These are phyloP conservation scores for Candida mattraensis DNA, from an alignment of 805 yeast species.

Conservation along the genomic window DNA sequence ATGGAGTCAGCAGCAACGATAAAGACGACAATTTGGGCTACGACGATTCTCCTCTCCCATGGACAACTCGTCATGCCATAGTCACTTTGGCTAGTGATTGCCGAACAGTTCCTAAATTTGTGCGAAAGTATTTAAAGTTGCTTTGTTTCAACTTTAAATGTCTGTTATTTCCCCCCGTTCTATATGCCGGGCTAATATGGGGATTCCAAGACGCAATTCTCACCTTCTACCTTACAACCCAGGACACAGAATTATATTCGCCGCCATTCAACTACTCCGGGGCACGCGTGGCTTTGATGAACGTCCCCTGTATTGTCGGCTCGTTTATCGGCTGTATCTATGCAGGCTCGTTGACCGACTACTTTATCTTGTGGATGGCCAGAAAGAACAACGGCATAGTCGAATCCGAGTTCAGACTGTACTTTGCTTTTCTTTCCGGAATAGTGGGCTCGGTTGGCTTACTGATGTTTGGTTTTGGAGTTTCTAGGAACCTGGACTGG, in stretches of 20 bases:
- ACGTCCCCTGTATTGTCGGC: slow-evolving; percentile 68
- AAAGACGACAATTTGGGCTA: slow-evolving; percentile 27
- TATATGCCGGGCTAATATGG: slow-evolving; percentile 69
- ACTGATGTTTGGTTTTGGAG: slow-evolving; percentile 65
- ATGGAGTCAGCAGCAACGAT: slow-evolving; percentile 30
- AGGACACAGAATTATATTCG: slow-evolving; percentile 60
- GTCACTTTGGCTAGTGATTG: slow-evolving; percentile 11
- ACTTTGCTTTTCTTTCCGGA: slow-evolving; percentile 56
- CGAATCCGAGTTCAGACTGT: slow-evolving; percentile 65
- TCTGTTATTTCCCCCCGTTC: slow-evolving; percentile 54
- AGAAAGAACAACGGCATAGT: slow-evolving; percentile 56
- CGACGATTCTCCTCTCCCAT: slow-evolving; percentile 19
- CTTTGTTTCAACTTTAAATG: slow-evolving; percentile 31
- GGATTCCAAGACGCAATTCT: slow-evolving; percentile 75
- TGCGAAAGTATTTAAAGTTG: slow-evolving; percentile 41
- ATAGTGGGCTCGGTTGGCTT: slow-evolving; percentile 60
- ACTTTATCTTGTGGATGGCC: slow-evolving; percentile 65
- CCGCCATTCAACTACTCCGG: slow-evolving; percentile 66
- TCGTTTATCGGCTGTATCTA: slow-evolving; percentile 64
- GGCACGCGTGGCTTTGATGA: slow-evolving; percentile 71
- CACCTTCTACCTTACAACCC: slow-evolving; percentile 71
- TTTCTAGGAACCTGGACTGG: slow-evolving; percentile 52
- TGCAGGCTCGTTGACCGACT: slow-evolving; percentile 64
- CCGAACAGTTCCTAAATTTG: slow-evolving; percentile 5
- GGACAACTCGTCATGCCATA: slow-evolving; percentile 17